Percentiles rank a stretch among this genome's conserved stretches.
These are phyloP conservation scores for Durio zibethinus DNA, from an alignment of 345 rosid genomes.

Conservation along the genomic window DNA sequence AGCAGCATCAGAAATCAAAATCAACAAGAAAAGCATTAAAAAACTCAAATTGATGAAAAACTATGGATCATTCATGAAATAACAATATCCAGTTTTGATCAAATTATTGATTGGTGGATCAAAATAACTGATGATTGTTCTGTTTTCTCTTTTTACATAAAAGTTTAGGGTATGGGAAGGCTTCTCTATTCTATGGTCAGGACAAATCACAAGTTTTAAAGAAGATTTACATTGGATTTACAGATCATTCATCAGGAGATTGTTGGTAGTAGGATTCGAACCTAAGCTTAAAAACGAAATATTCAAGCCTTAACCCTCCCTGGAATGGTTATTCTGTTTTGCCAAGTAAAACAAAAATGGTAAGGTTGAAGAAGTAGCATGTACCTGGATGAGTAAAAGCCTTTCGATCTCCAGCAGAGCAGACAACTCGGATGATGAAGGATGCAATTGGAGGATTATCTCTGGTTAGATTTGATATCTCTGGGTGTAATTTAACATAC, in stretches of 20 bases:
- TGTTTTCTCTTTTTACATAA: too few species aligned
- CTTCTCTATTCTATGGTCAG: too few species aligned
- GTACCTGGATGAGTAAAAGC: slow-evolving; percentile 82
- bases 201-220: too few species aligned
- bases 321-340: too few species aligned
- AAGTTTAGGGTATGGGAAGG: too few species aligned
- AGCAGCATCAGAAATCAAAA: not conserved
- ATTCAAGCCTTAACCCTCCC: too few species aligned
- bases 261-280: too few species aligned
- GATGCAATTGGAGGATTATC: slow-evolving; percentile 89
- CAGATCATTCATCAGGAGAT: too few species aligned
- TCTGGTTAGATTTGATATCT: slow-evolving; percentile 62
- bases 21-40: not conserved
- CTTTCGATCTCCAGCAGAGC: slow-evolving; percentile 68
- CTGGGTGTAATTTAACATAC: slow-evolving; percentile 73
- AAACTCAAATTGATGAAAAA: not conserved
- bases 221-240: too few species aligned
- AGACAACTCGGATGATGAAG: slow-evolving; percentile 63
- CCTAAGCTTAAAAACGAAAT: too few species aligned
- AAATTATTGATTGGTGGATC: not conserved
- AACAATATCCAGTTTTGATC: not conserved
- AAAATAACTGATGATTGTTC: not conserved
- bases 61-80: not conserved
- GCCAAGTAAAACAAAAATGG: slow-evolving; percentile 23
- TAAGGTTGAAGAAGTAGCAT: not conserved